Conservation (phyloP, 257 asterid genomes). For the Osmanthus fragrans region DNA sequence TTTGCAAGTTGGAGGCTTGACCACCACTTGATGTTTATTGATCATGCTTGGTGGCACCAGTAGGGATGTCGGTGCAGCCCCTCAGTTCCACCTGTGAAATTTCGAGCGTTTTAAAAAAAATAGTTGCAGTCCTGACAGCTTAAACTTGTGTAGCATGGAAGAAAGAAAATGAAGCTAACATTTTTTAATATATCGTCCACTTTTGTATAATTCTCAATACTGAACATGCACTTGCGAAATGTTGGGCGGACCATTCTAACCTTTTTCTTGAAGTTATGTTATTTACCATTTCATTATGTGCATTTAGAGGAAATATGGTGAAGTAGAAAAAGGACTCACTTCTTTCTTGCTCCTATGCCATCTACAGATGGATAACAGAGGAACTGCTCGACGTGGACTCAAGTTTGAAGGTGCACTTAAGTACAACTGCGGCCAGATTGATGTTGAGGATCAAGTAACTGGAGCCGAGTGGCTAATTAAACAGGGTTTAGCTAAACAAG, state of each 20-base stretch:
- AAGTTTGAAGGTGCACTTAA: constrained; percentile 80
- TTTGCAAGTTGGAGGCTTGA: not conserved
- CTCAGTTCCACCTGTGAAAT: not conserved
- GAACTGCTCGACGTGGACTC: constrained; percentile 90
- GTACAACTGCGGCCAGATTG: constrained; percentile 70
- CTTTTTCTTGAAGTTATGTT: not conserved
- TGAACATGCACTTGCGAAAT: not conserved
- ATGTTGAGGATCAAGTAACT: constrained; percentile 74
- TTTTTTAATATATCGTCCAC: not conserved
- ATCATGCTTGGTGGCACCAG: not conserved
- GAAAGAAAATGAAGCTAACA: not conserved
- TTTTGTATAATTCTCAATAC: not conserved
- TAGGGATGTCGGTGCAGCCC: not conserved
- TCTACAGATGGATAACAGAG: constrained; percentile 91
- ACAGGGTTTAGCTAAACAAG: constrained; percentile 59
- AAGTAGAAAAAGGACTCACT: constrained; percentile 5
- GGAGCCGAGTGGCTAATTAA: constrained; percentile 87
- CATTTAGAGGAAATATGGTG: not conserved
- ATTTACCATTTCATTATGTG: not conserved
- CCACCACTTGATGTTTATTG: not conserved
- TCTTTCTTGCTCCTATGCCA: constrained; percentile 12
- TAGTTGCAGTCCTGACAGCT: not conserved
- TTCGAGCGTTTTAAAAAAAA: not conserved
- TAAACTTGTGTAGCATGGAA: not conserved
- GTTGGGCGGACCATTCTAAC: not conserved